Percentiles rank a stretch among this genome's conserved stretches.
These are phyloP conservation scores for Orbilia oligospora DNA, from an alignment of 2,329 filamentous ascomycete genomes.

Conservation along the genomic window DNA sequence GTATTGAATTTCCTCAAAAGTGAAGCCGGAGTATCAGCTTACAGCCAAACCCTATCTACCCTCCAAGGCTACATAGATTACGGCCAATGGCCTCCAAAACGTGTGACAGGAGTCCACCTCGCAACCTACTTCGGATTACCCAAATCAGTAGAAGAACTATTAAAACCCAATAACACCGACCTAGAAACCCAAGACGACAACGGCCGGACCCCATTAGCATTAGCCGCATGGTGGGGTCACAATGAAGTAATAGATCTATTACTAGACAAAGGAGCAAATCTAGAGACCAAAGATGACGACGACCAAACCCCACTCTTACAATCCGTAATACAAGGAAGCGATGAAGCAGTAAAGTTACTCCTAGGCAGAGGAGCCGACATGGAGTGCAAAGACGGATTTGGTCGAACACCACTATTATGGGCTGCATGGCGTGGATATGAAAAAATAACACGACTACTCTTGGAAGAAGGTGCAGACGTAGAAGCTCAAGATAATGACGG, in stretches of 20 bases:
- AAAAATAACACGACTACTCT: neutral
- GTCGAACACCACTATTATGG: conserved; percentile 3
- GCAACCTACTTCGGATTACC: conserved; percentile 8
- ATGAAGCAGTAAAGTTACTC: neutral
- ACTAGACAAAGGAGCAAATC: conserved; percentile 8
- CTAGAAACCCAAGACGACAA: neutral
- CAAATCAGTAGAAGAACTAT: neutral
- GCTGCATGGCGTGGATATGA: conserved; percentile 4
- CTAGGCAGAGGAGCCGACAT: neutral
- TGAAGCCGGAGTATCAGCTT: neutral
- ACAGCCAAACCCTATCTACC: neutral
- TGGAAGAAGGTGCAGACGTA: neutral
- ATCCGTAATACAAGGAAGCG: neutral
- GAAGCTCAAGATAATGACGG: conserved; percentile 2
- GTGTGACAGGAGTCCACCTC: neutral
- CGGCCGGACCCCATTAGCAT: neutral
- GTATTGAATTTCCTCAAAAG: neutral
- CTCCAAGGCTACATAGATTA: neutral
- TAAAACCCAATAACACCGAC: neutral
- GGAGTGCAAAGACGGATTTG: neutral
- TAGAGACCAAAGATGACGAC: neutral
- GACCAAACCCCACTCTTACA: conserved; percentile 15
- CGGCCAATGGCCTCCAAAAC: neutral
- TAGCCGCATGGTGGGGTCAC: neutral
- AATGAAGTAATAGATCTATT: neutral